Conservation (phyloP, 345 rosid genomes). For the Eucalyptus leucophloia region DNA sequence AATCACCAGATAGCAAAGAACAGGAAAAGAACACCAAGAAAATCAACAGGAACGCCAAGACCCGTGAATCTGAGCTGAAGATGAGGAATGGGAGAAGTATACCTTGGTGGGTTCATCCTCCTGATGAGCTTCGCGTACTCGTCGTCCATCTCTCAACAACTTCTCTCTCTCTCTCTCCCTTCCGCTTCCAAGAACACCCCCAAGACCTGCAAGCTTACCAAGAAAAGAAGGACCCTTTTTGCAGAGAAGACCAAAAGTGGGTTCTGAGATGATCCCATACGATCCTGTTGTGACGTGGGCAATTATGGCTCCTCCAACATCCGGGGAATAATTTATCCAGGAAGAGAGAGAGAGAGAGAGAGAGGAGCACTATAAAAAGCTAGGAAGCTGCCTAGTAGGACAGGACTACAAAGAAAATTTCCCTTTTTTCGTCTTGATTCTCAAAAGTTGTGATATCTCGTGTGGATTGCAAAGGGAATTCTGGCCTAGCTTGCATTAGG, state of each 20-base stretch:
- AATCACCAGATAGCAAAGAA: not conserved
- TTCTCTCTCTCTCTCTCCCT: not conserved
- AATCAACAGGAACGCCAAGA: not conserved
- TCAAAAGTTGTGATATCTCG: not conserved
- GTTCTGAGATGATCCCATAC: not conserved
- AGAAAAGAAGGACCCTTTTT: not conserved
- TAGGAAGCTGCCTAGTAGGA: not conserved
- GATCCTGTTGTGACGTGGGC: not conserved
- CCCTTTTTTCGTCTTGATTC: not conserved
- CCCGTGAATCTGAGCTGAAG: not conserved
- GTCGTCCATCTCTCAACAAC: conserved; percentile 28
- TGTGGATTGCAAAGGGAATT: not conserved
- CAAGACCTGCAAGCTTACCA: not conserved
- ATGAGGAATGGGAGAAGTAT: not conserved
- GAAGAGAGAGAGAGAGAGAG: not conserved
- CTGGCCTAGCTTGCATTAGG: not conserved
- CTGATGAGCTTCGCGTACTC: conserved; percentile 37
- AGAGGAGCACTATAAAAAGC: not conserved
- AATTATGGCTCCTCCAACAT: not conserved
- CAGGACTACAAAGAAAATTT: not conserved
- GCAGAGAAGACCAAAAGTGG: not conserved
- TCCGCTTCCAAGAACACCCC: not conserved
- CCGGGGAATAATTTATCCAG: not conserved
- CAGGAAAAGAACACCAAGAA: not conserved
- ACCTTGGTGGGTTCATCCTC: conserved; percentile 44